Conservation (phyloP, 2,329 filamentous ascomycete species). For the Trichoderma breve region DNA sequence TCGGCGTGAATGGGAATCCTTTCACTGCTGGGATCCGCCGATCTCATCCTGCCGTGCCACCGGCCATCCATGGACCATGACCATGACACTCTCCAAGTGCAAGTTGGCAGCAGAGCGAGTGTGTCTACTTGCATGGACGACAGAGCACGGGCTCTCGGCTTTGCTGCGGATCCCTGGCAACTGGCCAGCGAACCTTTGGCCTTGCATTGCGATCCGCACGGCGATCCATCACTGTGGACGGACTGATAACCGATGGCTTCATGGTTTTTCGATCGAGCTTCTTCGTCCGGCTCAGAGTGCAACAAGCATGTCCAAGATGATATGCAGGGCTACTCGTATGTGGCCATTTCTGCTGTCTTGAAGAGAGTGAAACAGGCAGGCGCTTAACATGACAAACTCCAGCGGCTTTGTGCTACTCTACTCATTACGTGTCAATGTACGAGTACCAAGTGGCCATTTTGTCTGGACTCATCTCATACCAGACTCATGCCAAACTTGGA, state of each 20-base stretch:
- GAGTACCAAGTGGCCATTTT: background rate
- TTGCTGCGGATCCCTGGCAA: constrained; percentile 1
- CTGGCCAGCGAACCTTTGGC: constrained; percentile 1
- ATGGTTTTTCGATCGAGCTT: constrained; percentile 3
- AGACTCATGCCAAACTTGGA: background rate
- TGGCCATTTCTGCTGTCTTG: background rate
- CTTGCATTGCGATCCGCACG: constrained; percentile 18
- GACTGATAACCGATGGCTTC: constrained; percentile 18
- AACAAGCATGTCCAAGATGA: background rate
- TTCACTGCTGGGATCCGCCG: constrained; percentile 16
- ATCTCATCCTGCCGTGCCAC: constrained; percentile 10
- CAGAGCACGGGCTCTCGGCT: constrained; percentile 18
- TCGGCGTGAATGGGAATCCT: constrained; percentile 19
- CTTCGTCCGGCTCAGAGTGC: background rate
- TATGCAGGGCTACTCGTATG: background rate
- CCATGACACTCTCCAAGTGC: background rate
- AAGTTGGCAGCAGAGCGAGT: background rate
- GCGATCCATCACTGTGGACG: constrained; percentile 10
- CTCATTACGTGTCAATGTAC: background rate
- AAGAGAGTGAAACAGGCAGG: constrained; percentile 9
- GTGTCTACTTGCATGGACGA: constrained; percentile 19
- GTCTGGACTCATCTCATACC: background rate
- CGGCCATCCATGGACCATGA: background rate
- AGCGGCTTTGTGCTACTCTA: background rate
- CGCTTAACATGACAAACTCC: background rate